Evolutionary conservation across 225 moss, liverwort and hornwort genomes (phyloP).

Genomic region (Pseudisothecium myosuroides): DNA sequence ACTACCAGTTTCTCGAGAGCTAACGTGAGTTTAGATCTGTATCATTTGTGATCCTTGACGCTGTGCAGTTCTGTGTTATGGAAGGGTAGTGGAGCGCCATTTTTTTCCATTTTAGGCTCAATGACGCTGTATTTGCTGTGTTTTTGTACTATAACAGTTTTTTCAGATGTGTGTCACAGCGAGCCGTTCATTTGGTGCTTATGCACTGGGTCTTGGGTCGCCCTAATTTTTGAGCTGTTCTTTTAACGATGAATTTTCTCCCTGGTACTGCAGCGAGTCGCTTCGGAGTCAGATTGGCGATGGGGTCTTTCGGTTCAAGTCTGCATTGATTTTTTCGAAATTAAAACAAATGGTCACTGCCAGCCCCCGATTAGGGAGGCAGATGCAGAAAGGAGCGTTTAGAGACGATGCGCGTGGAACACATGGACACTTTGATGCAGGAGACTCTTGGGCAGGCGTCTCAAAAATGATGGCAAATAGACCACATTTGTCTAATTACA

Average conservation of each 20-base stretch:
- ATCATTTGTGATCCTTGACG: neutral
- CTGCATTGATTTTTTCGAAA: neutral
- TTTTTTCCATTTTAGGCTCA: neutral
- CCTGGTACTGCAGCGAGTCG: neutral
- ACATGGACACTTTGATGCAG: constrained; percentile 4
- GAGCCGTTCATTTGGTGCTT: neutral
- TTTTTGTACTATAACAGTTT: neutral
- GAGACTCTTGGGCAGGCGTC: neutral
- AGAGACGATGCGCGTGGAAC: neutral
- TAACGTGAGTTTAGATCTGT: neutral
- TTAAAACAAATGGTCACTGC: constrained; percentile 5
- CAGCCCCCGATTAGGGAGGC: constrained; percentile 4
- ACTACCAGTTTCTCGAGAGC: neutral
- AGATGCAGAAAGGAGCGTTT: constrained; percentile 2
- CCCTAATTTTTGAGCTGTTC: neutral
- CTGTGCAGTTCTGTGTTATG: neutral
- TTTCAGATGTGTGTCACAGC: neutral
- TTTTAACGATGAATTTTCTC: neutral
- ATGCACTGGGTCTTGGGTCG: neutral
- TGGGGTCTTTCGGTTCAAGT: neutral
- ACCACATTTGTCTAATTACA: neutral
- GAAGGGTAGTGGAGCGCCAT: neutral
- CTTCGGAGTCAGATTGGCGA: neutral
- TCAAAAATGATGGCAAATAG: neutral
- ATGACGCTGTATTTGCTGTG: neutral